phyloP scores from a whole-genome alignment of 2,329 filamentous ascomycete genomes.

The Xylaria arbuscula region DNA sequence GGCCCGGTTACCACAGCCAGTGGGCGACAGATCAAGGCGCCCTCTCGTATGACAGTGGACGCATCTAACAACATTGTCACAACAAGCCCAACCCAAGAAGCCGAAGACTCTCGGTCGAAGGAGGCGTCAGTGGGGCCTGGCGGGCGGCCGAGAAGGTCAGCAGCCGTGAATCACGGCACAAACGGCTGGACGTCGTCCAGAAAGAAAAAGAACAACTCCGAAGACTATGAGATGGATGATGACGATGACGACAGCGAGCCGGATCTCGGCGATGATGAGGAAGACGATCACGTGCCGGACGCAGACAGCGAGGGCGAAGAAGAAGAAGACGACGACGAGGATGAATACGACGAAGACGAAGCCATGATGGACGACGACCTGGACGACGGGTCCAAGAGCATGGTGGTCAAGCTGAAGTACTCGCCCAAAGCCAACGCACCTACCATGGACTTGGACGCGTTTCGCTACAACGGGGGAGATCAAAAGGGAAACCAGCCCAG shows the following conservation, averaged over 20 bases:
- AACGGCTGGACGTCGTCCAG: conserved; percentile 60
- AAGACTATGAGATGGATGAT: conserved; percentile 66
- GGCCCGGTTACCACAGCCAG: conserved; percentile 79
- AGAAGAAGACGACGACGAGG: conserved; percentile 56
- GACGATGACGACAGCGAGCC: conserved; percentile 78
- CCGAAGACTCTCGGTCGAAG: conserved; percentile 51
- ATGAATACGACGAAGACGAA: conserved; percentile 61
- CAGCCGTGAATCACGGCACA: conserved; percentile 61
- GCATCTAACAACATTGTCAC: conserved; percentile 59
- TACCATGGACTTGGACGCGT: conserved; percentile 49
- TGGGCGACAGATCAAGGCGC: conserved; percentile 83
- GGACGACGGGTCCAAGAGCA: conserved; percentile 63
- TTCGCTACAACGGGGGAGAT: conserved; percentile 46
- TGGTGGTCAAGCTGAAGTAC: conserved; percentile 78
- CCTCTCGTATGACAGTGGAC: conserved; percentile 73
- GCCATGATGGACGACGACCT: conserved; percentile 65
- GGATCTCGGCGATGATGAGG: conserved; percentile 76
- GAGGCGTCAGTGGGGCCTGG: conserved; percentile 56
- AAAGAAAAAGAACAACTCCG: conserved; percentile 66
- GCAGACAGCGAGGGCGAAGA: conserved; percentile 69
- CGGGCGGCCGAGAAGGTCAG: conserved; percentile 63
- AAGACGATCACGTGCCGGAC: conserved; percentile 73
- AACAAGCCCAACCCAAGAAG: conserved; percentile 53
- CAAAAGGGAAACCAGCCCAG: conserved; percentile 39
- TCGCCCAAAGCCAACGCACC: conserved; percentile 53